Conservation (phyloP, 2,329 filamentous ascomycete genomes). For the Colletotrichum sp. region DNA sequence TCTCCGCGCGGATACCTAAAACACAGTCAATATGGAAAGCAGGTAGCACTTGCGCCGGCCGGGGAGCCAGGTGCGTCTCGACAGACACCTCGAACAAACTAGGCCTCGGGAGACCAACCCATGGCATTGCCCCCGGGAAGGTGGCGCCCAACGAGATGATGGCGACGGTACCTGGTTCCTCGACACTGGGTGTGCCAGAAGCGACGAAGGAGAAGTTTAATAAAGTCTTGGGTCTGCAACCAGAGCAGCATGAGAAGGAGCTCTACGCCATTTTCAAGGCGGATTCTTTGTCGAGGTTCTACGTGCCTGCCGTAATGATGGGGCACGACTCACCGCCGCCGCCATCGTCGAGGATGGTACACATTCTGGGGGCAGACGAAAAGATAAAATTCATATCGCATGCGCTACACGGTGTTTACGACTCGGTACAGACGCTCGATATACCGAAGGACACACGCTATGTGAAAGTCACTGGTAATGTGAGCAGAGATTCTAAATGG, state of each 20-base stretch:
- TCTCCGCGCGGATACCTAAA: conserved; percentile 46
- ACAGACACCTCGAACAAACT: conserved; percentile 23
- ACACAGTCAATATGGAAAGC: conserved; percentile 40
- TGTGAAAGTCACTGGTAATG: conserved; percentile 17
- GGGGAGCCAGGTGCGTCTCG: conserved; percentile 37
- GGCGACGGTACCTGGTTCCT: conserved; percentile 25
- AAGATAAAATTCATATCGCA: conserved; percentile 46
- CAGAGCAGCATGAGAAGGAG: conserved; percentile 14
- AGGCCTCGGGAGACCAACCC: not conserved
- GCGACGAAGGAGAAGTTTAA: not conserved
- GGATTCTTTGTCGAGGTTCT: conserved; percentile 29
- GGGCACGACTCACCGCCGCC: conserved; percentile 29
- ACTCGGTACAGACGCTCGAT: conserved; percentile 39
- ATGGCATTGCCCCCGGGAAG: not conserved
- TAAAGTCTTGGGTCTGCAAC: conserved; percentile 13
- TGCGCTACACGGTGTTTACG: conserved; percentile 44
- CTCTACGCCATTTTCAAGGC: conserved; percentile 22
- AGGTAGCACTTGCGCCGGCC: conserved; percentile 42
- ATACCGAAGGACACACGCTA: not conserved
- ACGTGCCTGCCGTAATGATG: conserved; percentile 41
- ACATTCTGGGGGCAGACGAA: conserved; percentile 46
- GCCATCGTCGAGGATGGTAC: conserved; percentile 40
- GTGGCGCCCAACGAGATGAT: conserved; percentile 25
- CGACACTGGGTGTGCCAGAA: conserved; percentile 9
- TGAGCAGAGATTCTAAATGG: conserved; percentile 27